Evolutionary conservation across 2,329 filamentous ascomycete species (phyloP).

Genomic region (Microcera coccophila): DNA sequence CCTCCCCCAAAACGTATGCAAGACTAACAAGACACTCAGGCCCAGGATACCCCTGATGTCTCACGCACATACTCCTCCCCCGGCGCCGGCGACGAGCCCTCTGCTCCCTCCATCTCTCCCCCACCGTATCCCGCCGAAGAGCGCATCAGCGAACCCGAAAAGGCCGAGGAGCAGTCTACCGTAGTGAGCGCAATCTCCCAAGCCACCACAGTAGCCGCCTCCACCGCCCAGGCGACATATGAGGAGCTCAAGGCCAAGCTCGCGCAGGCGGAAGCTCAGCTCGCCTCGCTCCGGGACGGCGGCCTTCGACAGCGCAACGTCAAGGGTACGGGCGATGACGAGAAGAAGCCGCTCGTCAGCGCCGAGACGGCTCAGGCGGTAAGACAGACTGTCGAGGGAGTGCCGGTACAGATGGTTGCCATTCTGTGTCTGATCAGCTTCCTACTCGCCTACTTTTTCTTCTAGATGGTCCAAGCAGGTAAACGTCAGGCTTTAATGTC

Average conservation of each 20-base stretch:
- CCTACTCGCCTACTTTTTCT: slow-evolving; percentile 92
- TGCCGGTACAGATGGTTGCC: slow-evolving; percentile 82
- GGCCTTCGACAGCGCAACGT: slow-evolving; percentile 78
- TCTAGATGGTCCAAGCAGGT: slow-evolving; percentile 64
- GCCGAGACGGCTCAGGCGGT: slow-evolving; percentile 52
- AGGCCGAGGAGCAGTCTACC: slow-evolving; percentile 25
- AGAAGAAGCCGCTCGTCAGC: slow-evolving; percentile 47
- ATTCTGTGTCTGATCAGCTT: slow-evolving; percentile 85
- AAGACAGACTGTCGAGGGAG: slow-evolving; percentile 63
- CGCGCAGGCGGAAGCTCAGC: slow-evolving; percentile 68
- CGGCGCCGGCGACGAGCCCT: slow-evolving; percentile 29
- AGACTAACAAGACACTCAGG: slow-evolving; percentile 22
- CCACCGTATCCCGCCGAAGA: slow-evolving; percentile 36
- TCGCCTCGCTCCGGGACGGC: slow-evolving; percentile 66
- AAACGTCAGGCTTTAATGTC: background rate
- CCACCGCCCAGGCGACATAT: slow-evolving; percentile 37
- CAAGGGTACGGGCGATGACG: slow-evolving; percentile 46
- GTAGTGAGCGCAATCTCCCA: slow-evolving; percentile 30
- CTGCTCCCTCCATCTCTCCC: slow-evolving; percentile 29
- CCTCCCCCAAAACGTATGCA: background rate
- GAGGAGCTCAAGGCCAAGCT: slow-evolving; percentile 71
- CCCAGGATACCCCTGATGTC: slow-evolving; percentile 42
- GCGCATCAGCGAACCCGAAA: slow-evolving; percentile 28
- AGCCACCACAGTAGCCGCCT: slow-evolving; percentile 48
- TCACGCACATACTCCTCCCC: slow-evolving; percentile 46